Evolutionary conservation across 176 grass and related monocot genomes (phyloP), one percentile per base, ranked within the genome.

Genomic region (Hordeum marinum): DNA sequence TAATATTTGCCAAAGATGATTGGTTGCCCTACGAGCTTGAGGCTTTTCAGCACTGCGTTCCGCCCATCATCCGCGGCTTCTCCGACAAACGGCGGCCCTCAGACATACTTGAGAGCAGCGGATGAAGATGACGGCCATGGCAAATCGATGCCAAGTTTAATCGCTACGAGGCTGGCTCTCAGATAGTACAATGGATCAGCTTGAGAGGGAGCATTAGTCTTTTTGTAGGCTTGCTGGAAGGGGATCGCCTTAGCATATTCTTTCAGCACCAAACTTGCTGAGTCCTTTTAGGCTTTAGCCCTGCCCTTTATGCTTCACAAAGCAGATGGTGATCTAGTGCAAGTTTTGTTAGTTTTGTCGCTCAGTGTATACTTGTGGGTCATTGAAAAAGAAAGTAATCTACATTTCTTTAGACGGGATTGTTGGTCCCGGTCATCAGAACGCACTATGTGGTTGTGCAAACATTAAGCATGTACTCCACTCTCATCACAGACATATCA

Each of bases 231-330:
- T 90, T 76, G 79, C 43, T 79, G 36, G 59, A 72, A 86, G 67
- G 88, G 88, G 66, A 90, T 90, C 34, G 83, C 54, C 48, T 37
- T 75, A 80, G 84, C 75, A 90, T 90, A 87, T 90, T 86, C 84
- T 55, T 75, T 59, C 35, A 80, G 80, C 88, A 90, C 80, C 84
- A 59, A 83, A 74, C 74, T 79, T 48, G 17, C 36, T 23, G 66
- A 77, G 35, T 18, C 35, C 87, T 64, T 84, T 77, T 77, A n/a
- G 10, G 18, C 74, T 65, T 81, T 63, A 61, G 13, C 64, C 41
- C 72, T 82, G 31, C 66, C 71, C 34, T 90, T 83, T 90, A 72
- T 86, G 55, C 41, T 86, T 74, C 58, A 68, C 66, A 74, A 60
- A 83, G 21, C 58, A 83, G 72, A 73, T 83, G 84, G 58, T 63